phyloP scores from a whole-genome alignment of 768 basidiomycete genomes.

The Plicaturopsis crispa region DNA sequence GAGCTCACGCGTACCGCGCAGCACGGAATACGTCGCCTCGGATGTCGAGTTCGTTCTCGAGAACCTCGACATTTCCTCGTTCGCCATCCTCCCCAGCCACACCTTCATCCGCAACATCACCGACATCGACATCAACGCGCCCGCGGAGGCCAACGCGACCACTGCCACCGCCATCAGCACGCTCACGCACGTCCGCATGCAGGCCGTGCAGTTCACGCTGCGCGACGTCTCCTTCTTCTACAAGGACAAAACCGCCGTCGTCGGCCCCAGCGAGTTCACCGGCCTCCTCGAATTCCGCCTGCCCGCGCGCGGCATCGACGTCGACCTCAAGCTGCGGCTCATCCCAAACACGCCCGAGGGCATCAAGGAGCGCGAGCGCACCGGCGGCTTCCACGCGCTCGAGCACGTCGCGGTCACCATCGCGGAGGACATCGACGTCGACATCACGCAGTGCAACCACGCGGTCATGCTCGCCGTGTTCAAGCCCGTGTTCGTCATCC shows the following conservation, averaged over 20 bases:
- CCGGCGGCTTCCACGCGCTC: conserved; percentile 47
- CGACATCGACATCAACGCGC: conserved; percentile 45
- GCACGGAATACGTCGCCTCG: conserved; percentile 63
- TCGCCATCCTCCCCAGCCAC: conserved; percentile 62
- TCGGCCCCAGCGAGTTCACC: conserved; percentile 50
- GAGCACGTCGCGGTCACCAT: conserved; percentile 50
- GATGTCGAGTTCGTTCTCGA: conserved; percentile 72
- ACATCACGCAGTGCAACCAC: conserved; percentile 58
- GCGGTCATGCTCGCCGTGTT: conserved; percentile 53
- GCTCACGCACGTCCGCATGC: conserved; percentile 56
- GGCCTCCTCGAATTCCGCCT: conserved; percentile 57
- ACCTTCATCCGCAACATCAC: conserved; percentile 70
- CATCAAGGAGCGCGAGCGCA: conserved; percentile 33
- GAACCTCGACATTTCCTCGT: conserved; percentile 61
- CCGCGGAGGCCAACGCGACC: conserved; percentile 20
- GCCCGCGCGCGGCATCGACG: conserved; percentile 58
- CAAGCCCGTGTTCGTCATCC: conserved; percentile 48
- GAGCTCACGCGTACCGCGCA: conserved; percentile 16
- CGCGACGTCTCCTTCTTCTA: conserved; percentile 71
- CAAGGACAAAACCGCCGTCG: conserved; percentile 46
- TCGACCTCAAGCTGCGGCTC: conserved; percentile 59
- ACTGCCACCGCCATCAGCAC: conserved; percentile 49
- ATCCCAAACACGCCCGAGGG: conserved; percentile 39
- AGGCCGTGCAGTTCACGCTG: conserved; percentile 57
- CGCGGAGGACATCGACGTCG: conserved; percentile 46